Conservation (phyloP, 306 rosid species). For the Fragaria ananassa region DNA sequence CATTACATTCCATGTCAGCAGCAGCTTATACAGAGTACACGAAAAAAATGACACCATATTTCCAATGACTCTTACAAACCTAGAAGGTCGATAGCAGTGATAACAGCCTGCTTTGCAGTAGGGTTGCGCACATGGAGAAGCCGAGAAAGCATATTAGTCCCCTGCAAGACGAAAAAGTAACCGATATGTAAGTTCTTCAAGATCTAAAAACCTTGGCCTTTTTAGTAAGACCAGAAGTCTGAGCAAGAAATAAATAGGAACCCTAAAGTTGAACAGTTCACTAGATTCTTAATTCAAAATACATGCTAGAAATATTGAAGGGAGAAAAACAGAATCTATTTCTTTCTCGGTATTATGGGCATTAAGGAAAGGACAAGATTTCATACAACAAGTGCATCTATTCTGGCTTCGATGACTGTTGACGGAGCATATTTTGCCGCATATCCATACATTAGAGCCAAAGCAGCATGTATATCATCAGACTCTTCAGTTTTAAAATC, state of each 20-base stretch:
- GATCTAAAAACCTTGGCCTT: too few species aligned
- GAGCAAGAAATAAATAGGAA: background rate
- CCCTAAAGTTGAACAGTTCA: background rate
- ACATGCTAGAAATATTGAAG: background rate
- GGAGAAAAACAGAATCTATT: background rate
- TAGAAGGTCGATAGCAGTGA: slow-evolving; percentile 88
- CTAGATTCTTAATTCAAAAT: too few species aligned
- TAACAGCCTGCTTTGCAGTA: slow-evolving; percentile 93
- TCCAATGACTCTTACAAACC: slow-evolving; percentile 42
- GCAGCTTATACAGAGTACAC: background rate
- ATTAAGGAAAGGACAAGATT: slow-evolving; percentile 30
- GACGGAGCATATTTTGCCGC: slow-evolving; percentile 99
- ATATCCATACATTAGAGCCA: slow-evolving; percentile 97
- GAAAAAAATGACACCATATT: background rate
- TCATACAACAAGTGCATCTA: slow-evolving; percentile 93
- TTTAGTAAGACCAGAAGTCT: background rate
- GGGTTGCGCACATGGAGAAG: slow-evolving; percentile 92
- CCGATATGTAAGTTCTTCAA: background rate
- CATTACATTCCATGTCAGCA: background rate
- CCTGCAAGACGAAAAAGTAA: slow-evolving; percentile 43
- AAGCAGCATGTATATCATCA: slow-evolving; percentile 96
- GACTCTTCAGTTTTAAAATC: slow-evolving; percentile 76
- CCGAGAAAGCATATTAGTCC: slow-evolving; percentile 90
- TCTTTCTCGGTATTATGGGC: background rate
- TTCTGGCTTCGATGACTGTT: slow-evolving; percentile 96